phyloP scores from a whole-genome alignment of 1,139 yeast genomes.

The Pichia sp. region DNA sequence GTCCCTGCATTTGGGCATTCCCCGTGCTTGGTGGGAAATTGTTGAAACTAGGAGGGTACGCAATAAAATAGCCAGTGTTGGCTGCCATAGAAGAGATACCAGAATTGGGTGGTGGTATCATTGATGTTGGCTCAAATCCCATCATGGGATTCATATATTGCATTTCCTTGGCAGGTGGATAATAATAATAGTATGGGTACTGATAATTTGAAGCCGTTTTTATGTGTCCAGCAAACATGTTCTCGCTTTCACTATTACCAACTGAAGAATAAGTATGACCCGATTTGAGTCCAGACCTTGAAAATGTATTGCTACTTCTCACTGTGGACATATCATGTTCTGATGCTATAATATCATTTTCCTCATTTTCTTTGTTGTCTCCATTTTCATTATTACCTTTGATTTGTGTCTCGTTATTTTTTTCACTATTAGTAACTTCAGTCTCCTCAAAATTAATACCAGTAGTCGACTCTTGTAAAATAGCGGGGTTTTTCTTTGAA shows the following conservation, averaged over 20 bases:
- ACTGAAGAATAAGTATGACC: conserved; percentile 21
- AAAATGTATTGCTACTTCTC: conserved; percentile 18
- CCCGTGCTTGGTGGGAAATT: conserved; percentile 13
- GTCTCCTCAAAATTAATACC: too few relatives aligned
- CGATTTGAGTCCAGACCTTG: conserved; percentile 20
- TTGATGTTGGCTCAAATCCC: conserved; percentile 2
- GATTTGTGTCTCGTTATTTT: too few relatives aligned
- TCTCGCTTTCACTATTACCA: conserved; percentile 17
- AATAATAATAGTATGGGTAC: conserved; percentile 21
- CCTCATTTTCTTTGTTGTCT: not conserved
- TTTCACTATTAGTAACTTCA: too few relatives aligned
- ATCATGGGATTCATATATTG: conserved; percentile 15
- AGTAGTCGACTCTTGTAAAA: too few relatives aligned
- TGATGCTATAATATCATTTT: conserved; percentile 1
- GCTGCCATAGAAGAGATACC: not conserved
- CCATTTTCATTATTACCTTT: not conserved
- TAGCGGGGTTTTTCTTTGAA: too few relatives aligned
- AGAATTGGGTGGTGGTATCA: conserved; percentile 9
- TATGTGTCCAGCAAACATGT: not conserved
- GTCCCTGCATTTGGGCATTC: conserved; percentile 14
- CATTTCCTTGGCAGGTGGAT: conserved; percentile 19
- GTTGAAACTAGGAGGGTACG: conserved; percentile 15
- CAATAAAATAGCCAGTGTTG: conserved; percentile 19
- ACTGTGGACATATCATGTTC: conserved; percentile 15
- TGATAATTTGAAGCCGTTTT: not conserved